A percentile compares a stretch with the other conserved stretches of the same genome.
phyloP scores from a whole-genome alignment of 2,329 filamentous ascomycete genomes.

The Exophiala oligosperma region DNA sequence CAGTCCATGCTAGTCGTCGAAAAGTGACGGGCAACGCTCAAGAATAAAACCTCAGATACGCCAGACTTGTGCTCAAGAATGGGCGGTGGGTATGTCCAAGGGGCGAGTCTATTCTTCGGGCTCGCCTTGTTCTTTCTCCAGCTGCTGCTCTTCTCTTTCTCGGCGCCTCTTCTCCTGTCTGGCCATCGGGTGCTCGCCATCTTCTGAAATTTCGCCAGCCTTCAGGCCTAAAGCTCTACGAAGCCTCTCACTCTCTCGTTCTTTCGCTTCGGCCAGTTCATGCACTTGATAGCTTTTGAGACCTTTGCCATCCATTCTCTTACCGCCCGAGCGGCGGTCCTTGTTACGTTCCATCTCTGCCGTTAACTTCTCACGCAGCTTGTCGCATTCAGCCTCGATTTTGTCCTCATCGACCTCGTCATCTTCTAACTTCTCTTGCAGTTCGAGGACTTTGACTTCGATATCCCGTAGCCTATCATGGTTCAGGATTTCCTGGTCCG shows the following conservation, averaged over 20 bases:
- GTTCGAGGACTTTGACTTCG: conserved; percentile 89
- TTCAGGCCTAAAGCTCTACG: conserved; percentile 83
- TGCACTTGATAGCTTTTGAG: conserved; percentile 94
- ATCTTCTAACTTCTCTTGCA: conserved; percentile 89
- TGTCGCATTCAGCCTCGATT: conserved; percentile 75
- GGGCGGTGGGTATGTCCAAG: too few relatives aligned
- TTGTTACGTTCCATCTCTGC: conserved; percentile 51
- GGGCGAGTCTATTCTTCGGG: too few relatives aligned
- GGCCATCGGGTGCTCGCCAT: conserved; percentile 43
- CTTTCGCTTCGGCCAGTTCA: conserved; percentile 93
- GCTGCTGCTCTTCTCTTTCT: conserved; percentile 36
- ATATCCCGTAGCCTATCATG: conserved; percentile 90
- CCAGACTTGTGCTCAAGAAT: too few relatives aligned
- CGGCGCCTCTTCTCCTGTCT: conserved; percentile 45
- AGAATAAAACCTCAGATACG: too few relatives aligned
- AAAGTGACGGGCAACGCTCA: too few relatives aligned
- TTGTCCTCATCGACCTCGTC: conserved; percentile 77
- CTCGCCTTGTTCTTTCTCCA: conserved; percentile 39
- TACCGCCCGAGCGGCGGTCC: conserved; percentile 33
- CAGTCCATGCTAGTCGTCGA: too few relatives aligned
- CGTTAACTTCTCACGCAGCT: conserved; percentile 63
- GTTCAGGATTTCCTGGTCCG: conserved; percentile 89
- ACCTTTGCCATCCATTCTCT: conserved; percentile 43
- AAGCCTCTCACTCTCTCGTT: conserved; percentile 88
- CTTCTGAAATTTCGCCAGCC: conserved; percentile 55